Percentiles rank a stretch among this genome's conserved stretches.
These are phyloP conservation scores for Ganoderma leucocontextum DNA, from an alignment of 1,284 basidiomycete genomes.

Conservation along the genomic window DNA sequence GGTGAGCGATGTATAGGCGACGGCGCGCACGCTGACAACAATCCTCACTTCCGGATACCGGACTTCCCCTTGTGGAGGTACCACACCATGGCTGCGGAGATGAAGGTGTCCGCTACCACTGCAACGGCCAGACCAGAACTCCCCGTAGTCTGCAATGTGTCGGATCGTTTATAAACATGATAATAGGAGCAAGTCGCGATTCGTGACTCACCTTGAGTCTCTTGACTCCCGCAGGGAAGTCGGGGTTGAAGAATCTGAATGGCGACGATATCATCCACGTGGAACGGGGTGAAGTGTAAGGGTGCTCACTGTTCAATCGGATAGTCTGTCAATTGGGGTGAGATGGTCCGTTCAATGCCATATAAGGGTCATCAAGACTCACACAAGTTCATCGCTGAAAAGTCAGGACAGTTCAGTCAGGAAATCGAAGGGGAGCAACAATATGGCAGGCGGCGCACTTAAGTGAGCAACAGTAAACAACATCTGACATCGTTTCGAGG, in stretches of 20 bases:
- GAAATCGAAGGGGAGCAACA: neutral
- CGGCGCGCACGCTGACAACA: neutral
- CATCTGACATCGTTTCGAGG: neutral
- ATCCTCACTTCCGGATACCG: neutral
- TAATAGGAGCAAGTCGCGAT: neutral
- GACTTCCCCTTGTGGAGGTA: slow-evolving; percentile 5
- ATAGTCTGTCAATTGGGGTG: neutral
- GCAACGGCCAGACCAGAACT: neutral
- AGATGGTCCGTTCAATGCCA: neutral
- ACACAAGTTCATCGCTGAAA: neutral
- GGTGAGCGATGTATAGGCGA: neutral
- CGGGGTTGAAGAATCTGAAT: neutral
- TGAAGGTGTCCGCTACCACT: neutral
- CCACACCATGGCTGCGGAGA: slow-evolving; percentile 1
- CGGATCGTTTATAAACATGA: neutral
- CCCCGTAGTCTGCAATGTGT: neutral
- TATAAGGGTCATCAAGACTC: neutral
- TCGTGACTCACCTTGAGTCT: neutral
- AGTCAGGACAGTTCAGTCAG: neutral
- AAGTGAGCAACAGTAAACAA: neutral
- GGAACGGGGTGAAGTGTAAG: neutral
- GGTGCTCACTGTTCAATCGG: neutral
- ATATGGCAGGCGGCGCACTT: neutral
- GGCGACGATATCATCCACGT: neutral
- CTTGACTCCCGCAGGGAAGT: neutral